These are phyloP conservation scores for Coniferiporia sulphurascens DNA, from an alignment of 1,284 basidiomycete genomes.

Conservation along the genomic window DNA sequence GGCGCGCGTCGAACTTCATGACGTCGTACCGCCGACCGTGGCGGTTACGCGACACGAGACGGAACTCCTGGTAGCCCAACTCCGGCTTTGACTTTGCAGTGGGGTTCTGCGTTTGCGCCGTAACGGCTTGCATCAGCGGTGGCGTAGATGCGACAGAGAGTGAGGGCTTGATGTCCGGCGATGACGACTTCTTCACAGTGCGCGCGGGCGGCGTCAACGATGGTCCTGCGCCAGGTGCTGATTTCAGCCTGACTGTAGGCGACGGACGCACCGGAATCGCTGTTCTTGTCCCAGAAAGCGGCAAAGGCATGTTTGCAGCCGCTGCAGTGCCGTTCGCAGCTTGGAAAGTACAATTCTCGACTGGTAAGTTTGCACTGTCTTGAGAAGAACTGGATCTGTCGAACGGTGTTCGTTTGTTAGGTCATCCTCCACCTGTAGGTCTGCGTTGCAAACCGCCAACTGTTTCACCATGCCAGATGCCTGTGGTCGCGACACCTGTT, in stretches of 20 bases:
- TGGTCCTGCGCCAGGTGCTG: neutral
- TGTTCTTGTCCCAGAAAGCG: neutral
- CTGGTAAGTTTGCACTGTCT: neutral
- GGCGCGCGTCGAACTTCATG: slow-evolving; percentile 76
- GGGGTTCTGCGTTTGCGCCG: too few relatives aligned
- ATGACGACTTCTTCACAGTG: neutral
- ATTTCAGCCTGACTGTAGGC: neutral
- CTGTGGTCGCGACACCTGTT: slow-evolving; percentile 57
- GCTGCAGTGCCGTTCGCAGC: slow-evolving; percentile 3
- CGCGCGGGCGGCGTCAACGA: neutral
- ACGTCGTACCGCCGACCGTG: slow-evolving; percentile 84
- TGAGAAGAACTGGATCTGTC: neutral
- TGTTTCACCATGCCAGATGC: slow-evolving; percentile 18
- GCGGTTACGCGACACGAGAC: slow-evolving; percentile 67
- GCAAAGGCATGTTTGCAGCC: neutral
- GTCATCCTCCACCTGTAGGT: too few relatives aligned
- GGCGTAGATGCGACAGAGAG: slow-evolving; percentile 5
- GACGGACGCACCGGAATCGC: neutral
- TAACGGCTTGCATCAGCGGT: neutral
- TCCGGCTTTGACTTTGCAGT: neutral
- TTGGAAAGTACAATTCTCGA: too few relatives aligned
- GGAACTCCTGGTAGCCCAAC: slow-evolving; percentile 55
- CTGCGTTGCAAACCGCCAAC: too few relatives aligned
- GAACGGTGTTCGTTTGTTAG: neutral
- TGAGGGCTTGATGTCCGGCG: neutral